Percentiles rank a stretch among this genome's conserved stretches.
phyloP scores from a whole-genome alignment of 164 flowering plant genomes.

The Buxus sempervirens region DNA sequence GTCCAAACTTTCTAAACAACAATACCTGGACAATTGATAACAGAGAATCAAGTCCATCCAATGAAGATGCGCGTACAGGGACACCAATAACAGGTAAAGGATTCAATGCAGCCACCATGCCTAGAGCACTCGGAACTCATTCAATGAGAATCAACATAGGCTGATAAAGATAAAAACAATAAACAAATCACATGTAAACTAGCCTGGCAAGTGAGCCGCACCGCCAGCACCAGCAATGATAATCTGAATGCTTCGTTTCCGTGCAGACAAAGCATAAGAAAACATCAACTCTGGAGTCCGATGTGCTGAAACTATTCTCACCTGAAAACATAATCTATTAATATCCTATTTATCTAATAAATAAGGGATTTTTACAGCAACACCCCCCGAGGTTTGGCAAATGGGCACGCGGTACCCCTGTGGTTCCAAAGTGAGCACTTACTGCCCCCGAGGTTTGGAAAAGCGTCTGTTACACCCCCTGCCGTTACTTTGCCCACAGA shows the following conservation, averaged over 20 bases:
- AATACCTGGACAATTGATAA: slow-evolving; percentile 95
- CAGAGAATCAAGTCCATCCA: slow-evolving; percentile 92
- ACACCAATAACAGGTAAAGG: slow-evolving; percentile 95
- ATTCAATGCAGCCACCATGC: slow-evolving; percentile 95
- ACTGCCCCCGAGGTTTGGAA: too few species aligned
- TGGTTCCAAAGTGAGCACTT: too few species aligned
- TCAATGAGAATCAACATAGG: not conserved
- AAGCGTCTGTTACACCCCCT: too few species aligned
- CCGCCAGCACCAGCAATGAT: slow-evolving; percentile 99
- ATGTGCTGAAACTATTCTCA: slow-evolving; percentile 92
- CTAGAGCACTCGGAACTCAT: slow-evolving; percentile 30
- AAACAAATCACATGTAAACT: slow-evolving; percentile 15
- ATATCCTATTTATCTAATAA: too few species aligned
- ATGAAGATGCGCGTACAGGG: slow-evolving; percentile 74
- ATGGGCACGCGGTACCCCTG: too few species aligned
- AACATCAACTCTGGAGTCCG: slow-evolving; percentile 92
- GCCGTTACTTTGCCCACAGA: too few species aligned
- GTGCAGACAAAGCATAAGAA: slow-evolving; percentile 77
- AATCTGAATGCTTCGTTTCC: slow-evolving; percentile 67
- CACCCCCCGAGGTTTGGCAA: too few species aligned
- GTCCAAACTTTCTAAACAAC: not conserved
- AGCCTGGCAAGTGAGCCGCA: slow-evolving; percentile 96
- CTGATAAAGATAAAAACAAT: not conserved
- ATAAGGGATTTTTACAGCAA: too few species aligned
- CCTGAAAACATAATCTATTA: slow-evolving; percentile 35